These are phyloP conservation scores for Helotiales sp. DNA, from an alignment of 2,329 filamentous ascomycete genomes.

Conservation along the genomic window DNA sequence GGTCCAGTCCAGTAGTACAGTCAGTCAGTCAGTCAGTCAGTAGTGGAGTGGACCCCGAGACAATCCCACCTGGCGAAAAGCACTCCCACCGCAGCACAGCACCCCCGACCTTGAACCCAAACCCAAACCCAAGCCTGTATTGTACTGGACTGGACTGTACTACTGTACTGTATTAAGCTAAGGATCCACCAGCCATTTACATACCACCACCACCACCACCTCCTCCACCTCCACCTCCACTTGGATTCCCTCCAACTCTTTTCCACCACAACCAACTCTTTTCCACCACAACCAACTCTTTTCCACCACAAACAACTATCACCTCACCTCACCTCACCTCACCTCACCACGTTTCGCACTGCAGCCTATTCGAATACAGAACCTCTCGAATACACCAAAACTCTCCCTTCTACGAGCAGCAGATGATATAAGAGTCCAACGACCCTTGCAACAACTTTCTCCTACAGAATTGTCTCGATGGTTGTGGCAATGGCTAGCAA, in stretches of 20 bases:
- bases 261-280: too few relatives aligned
- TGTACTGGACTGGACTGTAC: too few relatives aligned
- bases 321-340: too few relatives aligned
- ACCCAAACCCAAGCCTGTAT: background rate
- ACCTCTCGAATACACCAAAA: background rate
- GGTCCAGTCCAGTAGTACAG: too few relatives aligned
- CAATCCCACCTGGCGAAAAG: too few relatives aligned
- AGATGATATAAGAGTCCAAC: constrained; percentile 7
- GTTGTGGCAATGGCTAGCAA: constrained; percentile 41
- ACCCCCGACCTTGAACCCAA: background rate
- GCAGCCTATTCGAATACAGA: background rate
- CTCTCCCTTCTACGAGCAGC: background rate
- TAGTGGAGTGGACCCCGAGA: too few relatives aligned
- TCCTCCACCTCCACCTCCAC: background rate
- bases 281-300: background rate
- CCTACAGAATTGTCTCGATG: constrained; percentile 32
- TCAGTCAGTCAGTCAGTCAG: background rate
- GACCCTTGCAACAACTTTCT: constrained; percentile 15
- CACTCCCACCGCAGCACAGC: too few relatives aligned
- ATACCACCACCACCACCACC: background rate
- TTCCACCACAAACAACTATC: too few relatives aligned
- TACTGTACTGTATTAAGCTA: too few relatives aligned
- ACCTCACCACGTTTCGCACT: background rate
- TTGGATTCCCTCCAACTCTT: too few relatives aligned
- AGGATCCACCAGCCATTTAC: background rate